Conservation (phyloP, 2,329 filamentous ascomycete genomes). For the Pezicula radicicola region DNA sequence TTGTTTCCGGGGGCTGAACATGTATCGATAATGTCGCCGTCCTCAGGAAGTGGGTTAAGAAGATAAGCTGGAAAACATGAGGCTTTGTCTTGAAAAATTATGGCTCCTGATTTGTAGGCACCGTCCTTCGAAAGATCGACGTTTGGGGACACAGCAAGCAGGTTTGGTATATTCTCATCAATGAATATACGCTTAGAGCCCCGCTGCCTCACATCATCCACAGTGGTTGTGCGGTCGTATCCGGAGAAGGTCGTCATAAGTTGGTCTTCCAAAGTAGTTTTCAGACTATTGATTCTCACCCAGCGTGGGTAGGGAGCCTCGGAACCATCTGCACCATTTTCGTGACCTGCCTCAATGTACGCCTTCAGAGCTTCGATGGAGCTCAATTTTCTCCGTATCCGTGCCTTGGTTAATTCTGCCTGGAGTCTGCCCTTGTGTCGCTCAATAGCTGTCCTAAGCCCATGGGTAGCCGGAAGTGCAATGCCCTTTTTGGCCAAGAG, state of each 20-base stretch:
- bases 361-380: constrained; percentile 64
- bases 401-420: constrained; percentile 78
- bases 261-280: constrained; percentile 67
- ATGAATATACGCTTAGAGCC: constrained; percentile 56
- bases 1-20: constrained; percentile 97
- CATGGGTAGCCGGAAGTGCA: constrained; percentile 75
- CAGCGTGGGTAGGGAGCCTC: constrained; percentile 71
- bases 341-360: constrained; percentile 49
- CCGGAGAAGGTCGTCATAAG: constrained; percentile 70
- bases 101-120: constrained; percentile 71
- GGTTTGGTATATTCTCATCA: constrained; percentile 79
- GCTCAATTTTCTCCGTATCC: constrained; percentile 67
- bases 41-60: constrained; percentile 62
- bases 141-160: constrained; percentile 73
- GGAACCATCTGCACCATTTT: constrained; percentile 33
- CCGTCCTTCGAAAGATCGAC: constrained; percentile 69
- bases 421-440: constrained; percentile 77
- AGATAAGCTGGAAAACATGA: constrained; percentile 95
- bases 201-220: constrained; percentile 53
- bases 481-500: constrained; percentile 80
- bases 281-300: constrained; percentile 83
- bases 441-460: constrained; percentile 71
- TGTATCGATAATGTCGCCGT: constrained; percentile 83
- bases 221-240: constrained; percentile 52
- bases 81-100: constrained; percentile 95